These are phyloP conservation scores for Metarhizium brunneum DNA, from an alignment of 2,329 filamentous ascomycete genomes.

Conservation along the genomic window DNA sequence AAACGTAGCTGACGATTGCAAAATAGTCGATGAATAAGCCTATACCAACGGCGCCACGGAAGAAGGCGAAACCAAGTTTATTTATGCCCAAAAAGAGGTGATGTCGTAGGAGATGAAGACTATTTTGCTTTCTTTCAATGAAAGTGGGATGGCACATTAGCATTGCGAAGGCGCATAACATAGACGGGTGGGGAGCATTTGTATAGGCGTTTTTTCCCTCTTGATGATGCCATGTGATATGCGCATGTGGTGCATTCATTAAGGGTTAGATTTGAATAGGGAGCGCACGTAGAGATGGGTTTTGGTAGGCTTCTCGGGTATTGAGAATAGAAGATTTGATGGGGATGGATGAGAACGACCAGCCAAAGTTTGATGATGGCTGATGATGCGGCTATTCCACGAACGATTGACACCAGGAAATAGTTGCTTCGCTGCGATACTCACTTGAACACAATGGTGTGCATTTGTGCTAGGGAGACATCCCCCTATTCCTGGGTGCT, in stretches of 20 bases:
- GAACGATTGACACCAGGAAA: background rate
- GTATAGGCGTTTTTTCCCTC: background rate
- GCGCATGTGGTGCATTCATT: background rate
- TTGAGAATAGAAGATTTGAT: background rate
- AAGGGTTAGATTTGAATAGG: background rate
- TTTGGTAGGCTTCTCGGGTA: background rate
- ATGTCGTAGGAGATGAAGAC: background rate
- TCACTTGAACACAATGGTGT: too few relatives aligned
- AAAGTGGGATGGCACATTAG: background rate
- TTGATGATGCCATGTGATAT: background rate
- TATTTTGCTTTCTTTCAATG: background rate
- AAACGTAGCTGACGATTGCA: background rate
- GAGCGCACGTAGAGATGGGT: background rate
- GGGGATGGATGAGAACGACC: background rate
- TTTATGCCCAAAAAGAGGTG: slow-evolving; percentile 14
- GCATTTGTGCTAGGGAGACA: too few relatives aligned
- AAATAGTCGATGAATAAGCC: slow-evolving; percentile 3
- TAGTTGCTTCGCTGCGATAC: background rate
- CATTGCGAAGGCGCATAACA: slow-evolving; percentile 6
- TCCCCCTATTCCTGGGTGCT: too few relatives aligned
- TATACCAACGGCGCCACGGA: slow-evolving; percentile 5
- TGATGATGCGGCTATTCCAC: background rate
- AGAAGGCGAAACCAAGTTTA: slow-evolving; percentile 12
- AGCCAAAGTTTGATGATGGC: background rate
- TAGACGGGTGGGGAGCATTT: slow-evolving; percentile 1